A percentile compares a stretch with the other conserved stretches of the same genome.
Evolutionary conservation across 176 grass and related monocot species (phyloP).

Genomic region (Puccinellia tenuiflora): DNA sequence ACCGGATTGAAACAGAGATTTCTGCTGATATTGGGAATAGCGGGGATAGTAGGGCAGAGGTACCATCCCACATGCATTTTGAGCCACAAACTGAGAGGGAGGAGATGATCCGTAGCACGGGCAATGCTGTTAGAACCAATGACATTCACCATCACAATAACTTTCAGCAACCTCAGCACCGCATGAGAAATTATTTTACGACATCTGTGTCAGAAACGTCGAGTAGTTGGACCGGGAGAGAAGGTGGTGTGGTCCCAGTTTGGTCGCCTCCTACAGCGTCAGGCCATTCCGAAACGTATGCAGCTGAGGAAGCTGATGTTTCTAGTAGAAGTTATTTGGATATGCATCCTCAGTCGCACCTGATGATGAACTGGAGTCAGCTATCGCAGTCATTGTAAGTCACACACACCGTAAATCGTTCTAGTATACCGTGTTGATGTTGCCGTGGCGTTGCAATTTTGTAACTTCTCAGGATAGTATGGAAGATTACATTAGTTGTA

Average conservation of each 20-base stretch:
- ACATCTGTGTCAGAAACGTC: constrained; percentile 55
- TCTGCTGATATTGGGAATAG: constrained; percentile 45
- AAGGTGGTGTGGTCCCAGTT: constrained; percentile 78
- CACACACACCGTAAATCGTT: constrained; percentile 15
- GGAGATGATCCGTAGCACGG: neutral
- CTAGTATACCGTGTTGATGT: constrained; percentile 12
- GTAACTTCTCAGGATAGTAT: neutral
- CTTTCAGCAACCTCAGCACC: constrained; percentile 27
- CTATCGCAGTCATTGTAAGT: constrained; percentile 72
- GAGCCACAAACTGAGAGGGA: constrained; percentile 20
- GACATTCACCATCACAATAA: constrained; percentile 30
- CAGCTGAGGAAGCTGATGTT: constrained; percentile 55
- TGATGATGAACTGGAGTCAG: constrained; percentile 80
- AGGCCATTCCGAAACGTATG: constrained; percentile 53
- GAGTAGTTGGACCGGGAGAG: constrained; percentile 70
- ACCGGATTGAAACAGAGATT: constrained; percentile 61
- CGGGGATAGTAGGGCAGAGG: constrained; percentile 55
- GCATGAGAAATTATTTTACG: neutral
- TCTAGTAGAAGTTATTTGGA: constrained; percentile 58
- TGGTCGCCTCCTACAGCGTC: constrained; percentile 76
- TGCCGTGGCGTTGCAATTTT: neutral
- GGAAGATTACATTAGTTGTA: neutral
- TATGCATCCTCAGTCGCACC: constrained; percentile 62
- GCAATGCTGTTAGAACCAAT: constrained; percentile 25
- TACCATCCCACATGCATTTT: constrained; percentile 38